These are phyloP conservation scores for Colletotrichum eremochloae DNA, from an alignment of 2,329 filamentous ascomycete species.

Conservation along the genomic window DNA sequence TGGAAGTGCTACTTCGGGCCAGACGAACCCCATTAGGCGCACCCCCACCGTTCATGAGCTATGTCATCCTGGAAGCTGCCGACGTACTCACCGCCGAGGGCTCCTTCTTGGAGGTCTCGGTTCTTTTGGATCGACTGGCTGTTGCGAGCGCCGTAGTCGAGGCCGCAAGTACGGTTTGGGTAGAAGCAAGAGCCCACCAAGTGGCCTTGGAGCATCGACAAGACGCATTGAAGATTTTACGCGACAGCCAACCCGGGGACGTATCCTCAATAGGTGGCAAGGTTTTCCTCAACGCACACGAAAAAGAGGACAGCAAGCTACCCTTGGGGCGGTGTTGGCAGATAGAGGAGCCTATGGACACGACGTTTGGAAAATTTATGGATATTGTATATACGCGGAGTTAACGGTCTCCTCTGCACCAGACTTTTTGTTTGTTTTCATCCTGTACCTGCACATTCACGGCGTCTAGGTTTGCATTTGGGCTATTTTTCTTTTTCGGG, in stretches of 20 bases:
- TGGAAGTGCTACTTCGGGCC: slow-evolving; percentile 54
- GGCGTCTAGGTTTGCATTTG: slow-evolving; percentile 14
- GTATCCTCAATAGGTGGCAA: slow-evolving; percentile 50
- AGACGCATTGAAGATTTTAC: slow-evolving; percentile 52
- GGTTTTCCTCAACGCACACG: slow-evolving; percentile 48
- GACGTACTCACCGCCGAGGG: slow-evolving; percentile 76
- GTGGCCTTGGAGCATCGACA: slow-evolving; percentile 59
- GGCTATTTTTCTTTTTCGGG: not conserved
- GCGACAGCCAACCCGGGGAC: slow-evolving; percentile 48
- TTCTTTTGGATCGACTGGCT: slow-evolving; percentile 66
- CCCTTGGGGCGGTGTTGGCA: slow-evolving; percentile 49
- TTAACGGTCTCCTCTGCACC: slow-evolving; percentile 22
- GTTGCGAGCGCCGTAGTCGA: slow-evolving; percentile 67
- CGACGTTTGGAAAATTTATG: slow-evolving; percentile 54
- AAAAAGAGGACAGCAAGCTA: slow-evolving; percentile 47
- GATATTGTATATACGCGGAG: slow-evolving; percentile 51
- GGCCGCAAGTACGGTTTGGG: slow-evolving; percentile 71
- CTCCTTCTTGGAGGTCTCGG: slow-evolving; percentile 62
- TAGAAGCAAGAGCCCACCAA: slow-evolving; percentile 65
- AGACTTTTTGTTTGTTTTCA: slow-evolving; percentile 8
- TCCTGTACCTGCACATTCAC: slow-evolving; percentile 26
- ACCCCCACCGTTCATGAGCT: slow-evolving; percentile 73
- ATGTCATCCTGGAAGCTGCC: slow-evolving; percentile 72
- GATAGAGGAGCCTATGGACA: slow-evolving; percentile 53
- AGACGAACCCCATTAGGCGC: slow-evolving; percentile 53